Evolutionary conservation across 1,284 basidiomycete species (phyloP), one percentile per base, ranked within the genome.

Genomic region (Sanghuangporus sanghuang): DNA sequence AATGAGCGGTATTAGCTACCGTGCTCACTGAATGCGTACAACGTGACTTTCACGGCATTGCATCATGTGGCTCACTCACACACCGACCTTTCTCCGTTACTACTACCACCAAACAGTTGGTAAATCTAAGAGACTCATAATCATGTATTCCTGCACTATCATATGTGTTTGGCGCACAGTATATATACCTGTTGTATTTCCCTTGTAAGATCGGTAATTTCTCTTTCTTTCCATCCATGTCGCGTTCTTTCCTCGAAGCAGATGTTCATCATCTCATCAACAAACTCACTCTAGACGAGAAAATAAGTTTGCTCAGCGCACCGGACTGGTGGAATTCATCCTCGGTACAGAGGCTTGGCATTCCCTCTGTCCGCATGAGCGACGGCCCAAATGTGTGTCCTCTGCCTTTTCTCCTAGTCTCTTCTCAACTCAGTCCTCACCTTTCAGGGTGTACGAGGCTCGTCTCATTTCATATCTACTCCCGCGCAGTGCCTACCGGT

Each of bases 251-350:
- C 71, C 76, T 86, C 42, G 73, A 81, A 46, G 84, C 82, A 5
- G 74, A 77, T 57, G 78, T 88, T 40, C 73, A 79, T 1, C 78
- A 83, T 32, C 76, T 89, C 8, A 78, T 87, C 67, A 71, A 74
- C 42, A 77, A 80, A 64, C 78, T 89, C 56, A 79, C 78, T 44
- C 77, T 78, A 2, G 83, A 87, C 48, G 87, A 89, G 74, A 88
- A 88, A 72, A 84, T 88, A 60, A 72, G 78, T 2, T 76, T 90
- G 23, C 78, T 89, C 3, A 80, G 82, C 46, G 86, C 81, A 8
- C 85, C 85, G 3, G 85, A 87, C 68, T 89, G 86, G 83, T 87
- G 88, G 87, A 87, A 88, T 67, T 89, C 86, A 8, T 78, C 78
- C 49, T 69, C 81, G 16, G 78, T 89, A 64, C 74, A 79, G 7